Conservation (phyloP, 2,329 filamentous ascomycete genomes). For the Ophiocordyceps sinensis region DNA sequence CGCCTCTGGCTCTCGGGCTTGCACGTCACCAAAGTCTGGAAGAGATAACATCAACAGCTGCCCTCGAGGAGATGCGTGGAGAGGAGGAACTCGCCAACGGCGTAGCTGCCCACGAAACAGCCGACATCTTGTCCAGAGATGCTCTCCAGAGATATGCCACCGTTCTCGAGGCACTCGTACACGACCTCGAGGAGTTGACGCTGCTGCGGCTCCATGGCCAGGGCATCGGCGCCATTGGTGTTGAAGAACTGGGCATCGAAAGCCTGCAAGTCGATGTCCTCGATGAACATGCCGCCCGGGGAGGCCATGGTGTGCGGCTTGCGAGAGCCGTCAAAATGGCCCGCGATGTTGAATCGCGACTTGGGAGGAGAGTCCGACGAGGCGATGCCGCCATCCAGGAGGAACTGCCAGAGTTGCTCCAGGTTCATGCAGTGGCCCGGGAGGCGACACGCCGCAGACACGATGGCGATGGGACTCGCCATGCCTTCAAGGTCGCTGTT, state of each 20-base stretch:
- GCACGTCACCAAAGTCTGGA: not conserved
- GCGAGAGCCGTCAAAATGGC: not conserved
- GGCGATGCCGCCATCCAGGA: not conserved
- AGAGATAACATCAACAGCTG: too few relatives aligned
- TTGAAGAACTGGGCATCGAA: not conserved
- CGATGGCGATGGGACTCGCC: too few relatives aligned
- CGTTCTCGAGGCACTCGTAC: not conserved
- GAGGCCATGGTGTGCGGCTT: not conserved
- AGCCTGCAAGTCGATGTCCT: not conserved
- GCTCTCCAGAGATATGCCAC: not conserved
- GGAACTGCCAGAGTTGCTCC: not conserved
- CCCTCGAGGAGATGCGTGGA: too few relatives aligned
- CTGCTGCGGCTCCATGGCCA: not conserved
- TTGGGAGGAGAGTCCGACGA: too few relatives aligned
- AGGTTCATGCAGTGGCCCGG: not conserved
- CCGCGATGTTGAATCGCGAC: not conserved
- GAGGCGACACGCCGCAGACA: not conserved
- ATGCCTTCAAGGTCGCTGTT: too few relatives aligned
- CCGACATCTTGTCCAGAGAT: not conserved
- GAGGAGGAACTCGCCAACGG: not conserved
- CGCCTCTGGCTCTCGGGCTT: not conserved
- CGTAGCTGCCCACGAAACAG: not conserved
- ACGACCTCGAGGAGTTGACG: not conserved
- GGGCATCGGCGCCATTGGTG: not conserved
- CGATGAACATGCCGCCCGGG: not conserved